Percentiles rank a stretch among this genome's conserved stretches.
These are phyloP conservation scores for Yamadazyma endophytica DNA, from an alignment of 805 yeast species.

Conservation along the genomic window DNA sequence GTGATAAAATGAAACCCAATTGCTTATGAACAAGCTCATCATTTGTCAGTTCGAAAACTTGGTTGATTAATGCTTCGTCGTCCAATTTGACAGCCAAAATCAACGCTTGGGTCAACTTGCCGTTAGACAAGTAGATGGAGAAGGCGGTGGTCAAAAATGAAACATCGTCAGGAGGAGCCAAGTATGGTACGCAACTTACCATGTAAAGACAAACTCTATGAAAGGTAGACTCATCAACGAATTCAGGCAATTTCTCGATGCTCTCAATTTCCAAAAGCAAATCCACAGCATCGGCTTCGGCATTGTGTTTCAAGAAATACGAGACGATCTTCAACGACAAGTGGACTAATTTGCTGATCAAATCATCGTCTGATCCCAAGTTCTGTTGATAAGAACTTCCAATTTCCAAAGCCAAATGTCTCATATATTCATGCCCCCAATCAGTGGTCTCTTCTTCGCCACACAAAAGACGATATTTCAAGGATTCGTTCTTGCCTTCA, in stretches of 20 bases:
- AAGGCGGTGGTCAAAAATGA: slow-evolving; percentile 85
- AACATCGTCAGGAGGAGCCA: slow-evolving; percentile 92
- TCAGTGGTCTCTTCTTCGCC: slow-evolving; percentile 56
- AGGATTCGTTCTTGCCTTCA: slow-evolving; percentile 71
- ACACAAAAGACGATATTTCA: slow-evolving; percentile 67
- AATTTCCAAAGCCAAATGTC: slow-evolving; percentile 92
- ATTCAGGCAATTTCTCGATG: slow-evolving; percentile 76
- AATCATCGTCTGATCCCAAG: slow-evolving; percentile 31
- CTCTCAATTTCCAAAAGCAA: slow-evolving; percentile 83
- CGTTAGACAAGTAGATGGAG: slow-evolving; percentile 73
- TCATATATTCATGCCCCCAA: slow-evolving; percentile 98
- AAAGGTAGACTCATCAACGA: slow-evolving; percentile 79
- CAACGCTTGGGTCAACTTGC: slow-evolving; percentile 84
- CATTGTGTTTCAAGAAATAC: slow-evolving; percentile 87
- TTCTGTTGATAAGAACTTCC: slow-evolving; percentile 75
- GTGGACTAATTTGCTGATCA: slow-evolving; percentile 45
- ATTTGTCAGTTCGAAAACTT: slow-evolving; percentile 76
- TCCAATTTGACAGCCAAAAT: slow-evolving; percentile 86
- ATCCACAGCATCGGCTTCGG: slow-evolving; percentile 98
- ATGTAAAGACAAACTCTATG: slow-evolving; percentile 90
- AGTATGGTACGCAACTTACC: slow-evolving; percentile 93
- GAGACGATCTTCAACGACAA: slow-evolving; percentile 80
- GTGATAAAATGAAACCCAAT: slow-evolving; percentile 82
- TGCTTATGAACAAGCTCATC: slow-evolving; percentile 81
- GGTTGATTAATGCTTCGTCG: slow-evolving; percentile 68